A percentile compares a stretch with the other conserved stretches of the same genome.
These are phyloP conservation scores for Agrocybe praecox DNA, from an alignment of 768 basidiomycete genomes.

Conservation along the genomic window DNA sequence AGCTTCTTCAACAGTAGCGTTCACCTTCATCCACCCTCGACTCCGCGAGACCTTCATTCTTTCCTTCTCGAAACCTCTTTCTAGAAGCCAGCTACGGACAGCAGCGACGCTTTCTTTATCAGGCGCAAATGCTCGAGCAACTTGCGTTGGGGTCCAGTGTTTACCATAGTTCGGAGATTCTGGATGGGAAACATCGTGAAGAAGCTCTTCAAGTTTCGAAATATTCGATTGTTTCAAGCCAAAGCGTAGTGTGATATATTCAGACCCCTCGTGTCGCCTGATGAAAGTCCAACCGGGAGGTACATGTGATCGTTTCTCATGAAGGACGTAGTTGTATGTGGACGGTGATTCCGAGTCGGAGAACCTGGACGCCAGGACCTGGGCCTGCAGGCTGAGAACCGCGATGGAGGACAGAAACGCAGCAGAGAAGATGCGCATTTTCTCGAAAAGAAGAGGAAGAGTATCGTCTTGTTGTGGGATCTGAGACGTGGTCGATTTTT, in stretches of 20 bases:
- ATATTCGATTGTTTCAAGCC: slow-evolving; percentile 47
- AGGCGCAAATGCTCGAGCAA: slow-evolving; percentile 45
- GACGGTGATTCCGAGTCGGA: slow-evolving; percentile 7
- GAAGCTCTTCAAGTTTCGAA: slow-evolving; percentile 39
- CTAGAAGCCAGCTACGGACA: slow-evolving; percentile 44
- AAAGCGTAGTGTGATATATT: slow-evolving; percentile 43
- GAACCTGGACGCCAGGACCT: slow-evolving; percentile 1
- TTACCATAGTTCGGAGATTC: slow-evolving; percentile 47
- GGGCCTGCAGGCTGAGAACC: slow-evolving; percentile 6
- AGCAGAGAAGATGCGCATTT: slow-evolving; percentile 1
- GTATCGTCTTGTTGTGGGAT: background rate
- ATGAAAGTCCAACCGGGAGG: slow-evolving; percentile 44
- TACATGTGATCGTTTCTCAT: slow-evolving; percentile 37
- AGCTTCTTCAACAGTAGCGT: slow-evolving; percentile 41
- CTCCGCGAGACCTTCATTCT: slow-evolving; percentile 32
- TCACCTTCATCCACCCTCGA: slow-evolving; percentile 38
- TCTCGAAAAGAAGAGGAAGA: background rate
- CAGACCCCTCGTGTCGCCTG: slow-evolving; percentile 34
- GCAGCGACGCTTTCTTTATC: slow-evolving; percentile 35
- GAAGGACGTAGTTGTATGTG: slow-evolving; percentile 39
- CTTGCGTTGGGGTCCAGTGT: slow-evolving; percentile 44
- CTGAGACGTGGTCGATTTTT: background rate
- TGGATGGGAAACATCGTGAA: slow-evolving; percentile 48
- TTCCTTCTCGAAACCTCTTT: slow-evolving; percentile 32
- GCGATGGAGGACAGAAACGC: slow-evolving; percentile 6